These are phyloP conservation scores for Stephania yunnanensis DNA, from an alignment of 164 flowering plant species.

Conservation along the genomic window DNA sequence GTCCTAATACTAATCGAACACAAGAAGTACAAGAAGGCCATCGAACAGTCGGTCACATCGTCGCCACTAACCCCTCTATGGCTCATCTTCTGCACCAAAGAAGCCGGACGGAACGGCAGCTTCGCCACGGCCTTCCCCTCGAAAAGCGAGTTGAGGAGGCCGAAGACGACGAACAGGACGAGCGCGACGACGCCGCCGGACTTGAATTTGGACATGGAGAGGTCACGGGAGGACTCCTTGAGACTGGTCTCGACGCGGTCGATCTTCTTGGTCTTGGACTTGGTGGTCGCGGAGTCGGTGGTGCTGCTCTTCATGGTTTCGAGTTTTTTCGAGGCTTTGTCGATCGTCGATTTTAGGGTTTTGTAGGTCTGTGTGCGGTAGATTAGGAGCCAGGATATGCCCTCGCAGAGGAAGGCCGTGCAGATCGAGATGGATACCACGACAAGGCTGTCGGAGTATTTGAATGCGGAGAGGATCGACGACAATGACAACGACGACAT, in stretches of 20 bases:
- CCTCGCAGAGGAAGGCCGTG: slow-evolving; percentile 86
- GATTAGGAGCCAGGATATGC: slow-evolving; percentile 93
- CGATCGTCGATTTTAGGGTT: slow-evolving; percentile 87
- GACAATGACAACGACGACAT: slow-evolving; percentile 28
- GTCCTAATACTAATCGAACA: slow-evolving; percentile 92
- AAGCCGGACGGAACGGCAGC: slow-evolving; percentile 65
- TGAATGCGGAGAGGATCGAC: slow-evolving; percentile 29
- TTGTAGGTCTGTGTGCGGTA: slow-evolving; percentile 92
- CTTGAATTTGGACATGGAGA: slow-evolving; percentile 91
- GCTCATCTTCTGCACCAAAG: slow-evolving; percentile 87
- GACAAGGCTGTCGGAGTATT: slow-evolving; percentile 68
- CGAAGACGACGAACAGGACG: slow-evolving; percentile 84
- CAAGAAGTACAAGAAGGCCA: slow-evolving; percentile 89
- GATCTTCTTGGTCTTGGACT: slow-evolving; percentile 77
- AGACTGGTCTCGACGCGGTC: slow-evolving; percentile 87
- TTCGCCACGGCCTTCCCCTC: slow-evolving; percentile 91
- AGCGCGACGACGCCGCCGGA: slow-evolving; percentile 95
- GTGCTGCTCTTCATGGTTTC: slow-evolving; percentile 70
- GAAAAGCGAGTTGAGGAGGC: slow-evolving; percentile 70
- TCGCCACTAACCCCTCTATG: slow-evolving; percentile 72
- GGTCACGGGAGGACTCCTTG: slow-evolving; percentile 85
- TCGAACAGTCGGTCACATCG: slow-evolving; percentile 90
- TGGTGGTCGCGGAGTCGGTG: slow-evolving; percentile 24
- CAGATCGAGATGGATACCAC: slow-evolving; percentile 73
- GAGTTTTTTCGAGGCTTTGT: slow-evolving; percentile 87